These are phyloP conservation scores for Candida hungchunana DNA, from an alignment of 805 yeast species.

Conservation along the genomic window DNA sequence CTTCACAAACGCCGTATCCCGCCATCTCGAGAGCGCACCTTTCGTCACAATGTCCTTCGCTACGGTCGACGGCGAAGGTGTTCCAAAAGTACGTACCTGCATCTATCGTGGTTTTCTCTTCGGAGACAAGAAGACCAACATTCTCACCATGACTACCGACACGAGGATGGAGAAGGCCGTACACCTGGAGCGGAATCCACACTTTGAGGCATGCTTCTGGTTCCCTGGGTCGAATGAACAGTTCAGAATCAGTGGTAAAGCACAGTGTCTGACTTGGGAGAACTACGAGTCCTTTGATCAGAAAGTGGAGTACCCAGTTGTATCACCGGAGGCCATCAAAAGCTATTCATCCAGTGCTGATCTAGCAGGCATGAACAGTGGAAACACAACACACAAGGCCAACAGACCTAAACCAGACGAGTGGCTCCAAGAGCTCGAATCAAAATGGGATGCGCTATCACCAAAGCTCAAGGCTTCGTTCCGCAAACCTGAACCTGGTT, in stretches of 20 bases:
- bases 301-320: conserved; percentile 26
- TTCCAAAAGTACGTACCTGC: conserved; percentile 67
- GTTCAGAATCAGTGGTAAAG: conserved; percentile 67
- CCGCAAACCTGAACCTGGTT: conserved; percentile 72
- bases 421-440: conserved; percentile 59
- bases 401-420: conserved; percentile 38
- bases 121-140: conserved; percentile 60
- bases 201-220: conserved; percentile 75
- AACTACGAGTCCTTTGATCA: conserved; percentile 13
- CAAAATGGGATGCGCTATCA: conserved; percentile 63
- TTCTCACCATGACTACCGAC: conserved; percentile 69
- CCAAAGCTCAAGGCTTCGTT: conserved; percentile 58
- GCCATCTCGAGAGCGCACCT: conserved; percentile 41
- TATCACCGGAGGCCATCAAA: conserved; percentile 27
- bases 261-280: conserved; percentile 39
- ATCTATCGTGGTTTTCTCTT: conserved; percentile 74
- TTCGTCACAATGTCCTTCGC: conserved; percentile 65
- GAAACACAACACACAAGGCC: conserved; percentile 32
- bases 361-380: conserved; percentile 20
- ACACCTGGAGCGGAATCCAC: conserved; percentile 44
- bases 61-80: conserved; percentile 50
- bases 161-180: conserved; percentile 58
- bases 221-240: conserved; percentile 60
- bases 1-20: conserved; percentile 48
- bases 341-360: conserved; percentile 22